These are phyloP conservation scores for Macroventuria anomochaeta DNA, from an alignment of 2,329 filamentous ascomycete genomes.

Conservation along the genomic window DNA sequence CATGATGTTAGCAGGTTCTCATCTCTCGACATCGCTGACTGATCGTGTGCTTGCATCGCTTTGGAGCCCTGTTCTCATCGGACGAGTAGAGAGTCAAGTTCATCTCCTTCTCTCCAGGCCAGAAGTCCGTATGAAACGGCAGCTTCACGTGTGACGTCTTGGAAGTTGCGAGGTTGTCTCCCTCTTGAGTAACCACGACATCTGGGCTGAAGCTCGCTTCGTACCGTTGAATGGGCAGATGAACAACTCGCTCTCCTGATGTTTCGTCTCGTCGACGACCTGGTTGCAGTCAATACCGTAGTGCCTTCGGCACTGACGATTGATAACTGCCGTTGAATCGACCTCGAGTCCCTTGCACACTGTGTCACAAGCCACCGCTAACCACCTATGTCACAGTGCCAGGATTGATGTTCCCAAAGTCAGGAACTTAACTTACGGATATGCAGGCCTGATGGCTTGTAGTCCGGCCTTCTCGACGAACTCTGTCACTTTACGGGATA, in stretches of 20 bases:
- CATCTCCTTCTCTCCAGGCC: neutral
- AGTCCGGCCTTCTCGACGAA: conserved; percentile 6
- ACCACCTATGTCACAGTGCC: conserved; percentile 30
- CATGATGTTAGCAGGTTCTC: too few species aligned
- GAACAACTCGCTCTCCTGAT: conserved; percentile 19
- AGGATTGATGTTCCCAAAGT: neutral
- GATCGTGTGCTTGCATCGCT: too few species aligned
- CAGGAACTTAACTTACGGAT: conserved; percentile 22
- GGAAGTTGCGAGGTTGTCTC: conserved; percentile 18
- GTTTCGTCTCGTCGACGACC: neutral
- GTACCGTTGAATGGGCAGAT: neutral
- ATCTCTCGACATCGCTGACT: too few species aligned
- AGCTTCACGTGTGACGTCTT: neutral
- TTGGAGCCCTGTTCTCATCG: too few species aligned
- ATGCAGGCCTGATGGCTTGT: conserved; percentile 17
- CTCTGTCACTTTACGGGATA: conserved; percentile 22
- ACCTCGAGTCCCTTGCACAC: conserved; percentile 31
- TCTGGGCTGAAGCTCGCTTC: conserved; percentile 11
- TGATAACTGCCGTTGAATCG: neutral
- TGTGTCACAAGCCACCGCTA: conserved; percentile 36
- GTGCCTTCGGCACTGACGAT: conserved; percentile 29
- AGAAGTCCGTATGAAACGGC: neutral
- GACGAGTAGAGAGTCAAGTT: neutral
- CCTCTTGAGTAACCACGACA: conserved; percentile 26
- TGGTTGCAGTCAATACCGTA: conserved; percentile 21